These are phyloP conservation scores for Pisolithus microcarpus DNA, from an alignment of 768 basidiomycete genomes.

Conservation along the genomic window DNA sequence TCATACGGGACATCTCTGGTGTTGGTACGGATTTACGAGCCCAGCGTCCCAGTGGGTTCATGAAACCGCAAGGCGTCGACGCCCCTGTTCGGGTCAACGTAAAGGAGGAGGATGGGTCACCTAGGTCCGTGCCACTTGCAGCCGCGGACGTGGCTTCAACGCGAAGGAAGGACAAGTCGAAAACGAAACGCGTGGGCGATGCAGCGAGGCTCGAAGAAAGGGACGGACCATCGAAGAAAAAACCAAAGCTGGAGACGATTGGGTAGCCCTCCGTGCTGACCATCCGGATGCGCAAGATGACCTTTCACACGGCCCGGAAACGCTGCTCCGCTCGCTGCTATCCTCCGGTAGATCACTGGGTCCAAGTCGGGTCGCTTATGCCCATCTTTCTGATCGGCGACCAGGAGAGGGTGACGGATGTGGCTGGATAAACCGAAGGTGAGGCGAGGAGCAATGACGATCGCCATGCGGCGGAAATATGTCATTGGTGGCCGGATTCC, in stretches of 20 bases:
- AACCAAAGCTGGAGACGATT: neutral
- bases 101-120: neutral
- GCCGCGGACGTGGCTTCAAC: neutral
- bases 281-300: too few relatives aligned
- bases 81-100: constrained; percentile 9
- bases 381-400: too few relatives aligned
- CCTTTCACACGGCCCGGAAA: neutral
- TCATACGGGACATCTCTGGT: constrained; percentile 40
- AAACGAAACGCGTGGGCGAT: neutral
- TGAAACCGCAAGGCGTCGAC: constrained; percentile 20
- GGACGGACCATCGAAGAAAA: neutral
- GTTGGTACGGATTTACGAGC: constrained; percentile 45
- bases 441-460: too few relatives aligned
- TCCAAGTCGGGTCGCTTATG: too few relatives aligned
- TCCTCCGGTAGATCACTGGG: too few relatives aligned
- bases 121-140: neutral
- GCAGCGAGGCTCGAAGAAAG: neutral
- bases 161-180: neutral
- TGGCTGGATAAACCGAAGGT: too few relatives aligned
- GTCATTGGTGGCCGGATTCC: too few relatives aligned
- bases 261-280: neutral
- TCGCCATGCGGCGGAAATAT: too few relatives aligned
- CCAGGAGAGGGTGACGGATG: too few relatives aligned
- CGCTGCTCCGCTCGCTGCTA: too few relatives aligned
- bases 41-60: constrained; percentile 15